Conservation (phyloP, 2,329 filamentous ascomycete species). For the Colletotrichum limetticola region DNA sequence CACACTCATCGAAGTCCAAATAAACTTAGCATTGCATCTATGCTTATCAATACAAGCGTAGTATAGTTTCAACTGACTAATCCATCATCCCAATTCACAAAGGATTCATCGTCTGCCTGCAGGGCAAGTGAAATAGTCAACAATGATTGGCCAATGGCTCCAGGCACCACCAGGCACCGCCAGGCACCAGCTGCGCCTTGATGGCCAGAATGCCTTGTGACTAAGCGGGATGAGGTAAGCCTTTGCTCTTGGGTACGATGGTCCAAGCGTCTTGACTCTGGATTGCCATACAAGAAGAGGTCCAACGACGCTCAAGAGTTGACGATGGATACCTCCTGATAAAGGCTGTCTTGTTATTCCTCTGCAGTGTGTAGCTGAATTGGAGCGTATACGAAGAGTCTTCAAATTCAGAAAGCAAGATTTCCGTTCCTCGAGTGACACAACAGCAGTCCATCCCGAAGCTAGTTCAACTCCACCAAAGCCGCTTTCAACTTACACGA, state of each 20-base stretch:
- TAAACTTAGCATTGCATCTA: background rate
- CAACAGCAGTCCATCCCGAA: background rate
- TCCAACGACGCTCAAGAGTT: background rate
- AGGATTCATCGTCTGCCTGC: background rate
- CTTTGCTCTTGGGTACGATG: background rate
- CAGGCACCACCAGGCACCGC: conserved; percentile 17
- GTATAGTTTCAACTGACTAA: background rate
- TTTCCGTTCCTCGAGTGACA: background rate
- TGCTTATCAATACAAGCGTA: background rate
- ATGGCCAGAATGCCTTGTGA: background rate
- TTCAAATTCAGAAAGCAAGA: background rate
- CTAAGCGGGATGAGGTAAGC: background rate
- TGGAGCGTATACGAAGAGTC: background rate
- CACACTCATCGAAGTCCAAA: background rate
- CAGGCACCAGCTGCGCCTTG: conserved; percentile 12
- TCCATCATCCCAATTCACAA: background rate
- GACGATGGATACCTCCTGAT: background rate
- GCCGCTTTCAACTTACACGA: background rate
- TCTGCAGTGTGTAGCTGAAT: too few relatives aligned
- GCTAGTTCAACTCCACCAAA: background rate
- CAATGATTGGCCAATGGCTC: conserved; percentile 5
- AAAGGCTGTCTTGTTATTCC: background rate
- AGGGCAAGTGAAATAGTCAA: background rate
- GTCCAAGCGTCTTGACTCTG: background rate
- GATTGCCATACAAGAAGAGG: background rate